Percentiles rank a stretch among this genome's conserved stretches.
Evolutionary conservation across 345 rosid species (phyloP).

Genomic region (Raphanus raphanistrum): DNA sequence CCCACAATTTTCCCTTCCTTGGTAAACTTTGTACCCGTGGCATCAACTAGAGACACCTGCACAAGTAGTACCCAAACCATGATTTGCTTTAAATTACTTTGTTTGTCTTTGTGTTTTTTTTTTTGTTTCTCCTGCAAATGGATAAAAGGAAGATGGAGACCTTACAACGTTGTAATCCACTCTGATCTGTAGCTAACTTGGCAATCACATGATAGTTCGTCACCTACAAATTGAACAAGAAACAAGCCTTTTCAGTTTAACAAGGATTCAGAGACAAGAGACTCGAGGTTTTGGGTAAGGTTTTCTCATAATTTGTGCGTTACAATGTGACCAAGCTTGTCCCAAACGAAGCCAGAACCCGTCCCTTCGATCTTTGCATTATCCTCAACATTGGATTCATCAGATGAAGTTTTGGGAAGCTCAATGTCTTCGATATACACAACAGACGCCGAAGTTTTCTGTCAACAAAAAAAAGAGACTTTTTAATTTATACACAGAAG

Average conservation of each 20-base stretch:
- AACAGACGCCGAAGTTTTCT: slow-evolving; percentile 78
- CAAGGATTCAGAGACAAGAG: neutral
- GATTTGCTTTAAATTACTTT: neutral
- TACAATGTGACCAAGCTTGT: slow-evolving; percentile 93
- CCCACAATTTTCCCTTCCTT: slow-evolving; percentile 72
- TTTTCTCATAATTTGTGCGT: slow-evolving; percentile 24
- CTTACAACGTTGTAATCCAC: slow-evolving; percentile 82
- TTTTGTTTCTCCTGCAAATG: neutral
- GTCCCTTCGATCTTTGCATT: slow-evolving; percentile 74
- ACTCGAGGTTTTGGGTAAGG: neutral
- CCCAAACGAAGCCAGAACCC: slow-evolving; percentile 96
- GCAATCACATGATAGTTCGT: slow-evolving; percentile 84
- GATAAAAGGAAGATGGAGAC: slow-evolving; percentile 41
- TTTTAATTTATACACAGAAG: neutral
- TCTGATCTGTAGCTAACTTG: slow-evolving; percentile 72
- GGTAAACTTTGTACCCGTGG: slow-evolving; percentile 58
- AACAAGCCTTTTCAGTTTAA: neutral
- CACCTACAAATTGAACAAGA: slow-evolving; percentile 48
- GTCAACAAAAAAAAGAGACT: neutral
- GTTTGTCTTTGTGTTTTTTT: neutral
- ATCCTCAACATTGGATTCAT: slow-evolving; percentile 40
- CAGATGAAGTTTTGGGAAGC: slow-evolving; percentile 46
- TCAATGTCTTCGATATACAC: slow-evolving; percentile 74
- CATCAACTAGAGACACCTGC: slow-evolving; percentile 69
- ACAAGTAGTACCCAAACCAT: neutral